Evolutionary conservation across 2,329 filamentous ascomycete species (phyloP), one percentile per base, ranked within the genome.

Genomic region (Camptophora hylomeconis): DNA sequence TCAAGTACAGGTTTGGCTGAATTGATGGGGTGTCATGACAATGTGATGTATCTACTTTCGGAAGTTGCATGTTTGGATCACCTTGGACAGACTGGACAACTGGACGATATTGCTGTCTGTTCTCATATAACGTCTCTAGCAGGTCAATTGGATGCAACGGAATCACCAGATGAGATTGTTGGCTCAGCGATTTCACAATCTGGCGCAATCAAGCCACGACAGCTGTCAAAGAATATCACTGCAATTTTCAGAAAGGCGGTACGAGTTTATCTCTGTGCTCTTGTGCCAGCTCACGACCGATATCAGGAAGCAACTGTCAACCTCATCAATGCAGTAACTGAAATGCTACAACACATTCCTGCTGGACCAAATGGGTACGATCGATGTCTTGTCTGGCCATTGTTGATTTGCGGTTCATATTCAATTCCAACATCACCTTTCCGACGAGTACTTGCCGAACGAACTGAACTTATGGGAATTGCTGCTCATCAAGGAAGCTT

Each of bases 11-110:
- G 89, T 7, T 69, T 98, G 20, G 75, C 79, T 30, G 84, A 92
- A 60, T 69, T 95, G 28, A 95, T 95, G 86, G 89, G 89, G 44
- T 95, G 89, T 54, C 87, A 95, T 40, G 89, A 98, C 57, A 75
- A 76, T 13, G 80, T 95, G 57, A 94, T 98, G 84, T 95, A 93
- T 55, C 67, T 95, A 46, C 92, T 98, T 52, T 92, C 84, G 2
- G 89, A 98, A 59, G 93, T 95, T 46, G 82, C 87, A 31, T 95
- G 89, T 56, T 73, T 98, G 30, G 89, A 95, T 53, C 80, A 81
- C 3, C 71, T 94, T 40, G 92, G 89, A 64, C 61, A 65, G 20
- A 73, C 80, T 36, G 80, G 80, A 44, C 83, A 89, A 61, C 45
- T 66, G 45, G 80, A 92, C 44, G 77, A 89, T 48, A 75, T 89